These are phyloP conservation scores for Phaffomyces thermotolerans DNA, from an alignment of 805 yeast genomes.

Conservation along the genomic window DNA sequence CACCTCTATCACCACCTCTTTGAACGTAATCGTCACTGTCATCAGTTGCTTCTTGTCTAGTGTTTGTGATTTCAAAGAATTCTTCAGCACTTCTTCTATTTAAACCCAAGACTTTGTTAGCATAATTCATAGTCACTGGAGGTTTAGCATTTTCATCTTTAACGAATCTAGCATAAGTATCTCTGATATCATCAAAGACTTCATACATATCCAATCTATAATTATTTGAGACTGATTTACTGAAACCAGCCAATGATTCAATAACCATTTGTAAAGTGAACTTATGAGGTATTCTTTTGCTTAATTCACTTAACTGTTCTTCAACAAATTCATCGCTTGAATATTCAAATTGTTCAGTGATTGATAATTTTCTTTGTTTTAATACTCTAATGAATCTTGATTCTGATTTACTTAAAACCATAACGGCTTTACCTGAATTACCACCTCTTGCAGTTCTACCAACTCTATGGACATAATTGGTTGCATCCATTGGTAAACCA, in stretches of 20 bases:
- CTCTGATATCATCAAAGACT: slow-evolving; percentile 27
- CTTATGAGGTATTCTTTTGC: slow-evolving; percentile 20
- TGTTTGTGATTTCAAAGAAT: slow-evolving; percentile 13
- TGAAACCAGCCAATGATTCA: slow-evolving; percentile 30
- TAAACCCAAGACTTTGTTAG: slow-evolving; percentile 17
- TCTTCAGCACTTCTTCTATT: slow-evolving; percentile 15
- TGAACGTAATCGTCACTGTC: background rate
- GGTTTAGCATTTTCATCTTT: slow-evolving; percentile 15
- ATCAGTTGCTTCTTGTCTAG: background rate
- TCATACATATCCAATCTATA: slow-evolving; percentile 27
- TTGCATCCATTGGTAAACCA: slow-evolving; percentile 63
- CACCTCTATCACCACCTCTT: background rate
- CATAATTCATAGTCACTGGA: slow-evolving; percentile 16
- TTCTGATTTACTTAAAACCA: slow-evolving; percentile 54
- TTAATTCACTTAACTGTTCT: slow-evolving; percentile 23
- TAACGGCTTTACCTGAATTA: slow-evolving; percentile 59
- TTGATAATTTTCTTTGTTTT: slow-evolving; percentile 46
- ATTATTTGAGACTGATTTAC: slow-evolving; percentile 27
- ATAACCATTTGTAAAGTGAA: slow-evolving; percentile 26
- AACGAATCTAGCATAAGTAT: slow-evolving; percentile 22
- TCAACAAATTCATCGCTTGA: slow-evolving; percentile 31
- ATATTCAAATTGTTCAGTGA: slow-evolving; percentile 37
- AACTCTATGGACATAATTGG: slow-evolving; percentile 86
- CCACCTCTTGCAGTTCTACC: slow-evolving; percentile 98
- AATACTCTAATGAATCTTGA: slow-evolving; percentile 45